Evolutionary conservation across 169 alveolate species (phyloP), one percentile per base, ranked within the genome.

Genomic region (Neospora caninum): DNA sequence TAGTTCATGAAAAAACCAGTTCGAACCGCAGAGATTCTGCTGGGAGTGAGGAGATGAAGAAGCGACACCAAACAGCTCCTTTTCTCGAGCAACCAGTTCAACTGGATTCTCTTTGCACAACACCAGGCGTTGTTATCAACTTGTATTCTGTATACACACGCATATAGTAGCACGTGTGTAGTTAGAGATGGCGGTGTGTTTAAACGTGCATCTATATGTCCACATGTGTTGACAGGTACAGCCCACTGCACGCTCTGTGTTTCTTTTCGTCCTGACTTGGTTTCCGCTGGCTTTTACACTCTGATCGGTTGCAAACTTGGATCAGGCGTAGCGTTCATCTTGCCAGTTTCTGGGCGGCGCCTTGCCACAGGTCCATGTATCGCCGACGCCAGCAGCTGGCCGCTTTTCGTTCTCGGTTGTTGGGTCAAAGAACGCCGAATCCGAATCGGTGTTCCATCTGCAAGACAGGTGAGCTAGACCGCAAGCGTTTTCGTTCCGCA

Each of bases 381-480:
- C 89, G 89, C n/a, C 13, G 89, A 82, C 89, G 89, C 43, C 89
- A 82, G 89, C 89, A 82, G 64, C 89, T 82, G 29, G 89, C 89
- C 36, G 89, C 89, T 9, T 82, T 82, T 41, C 89, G 89, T 25
- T 38, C 89, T 34, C 53, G 89, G 22, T 49, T 82, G 43, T 27
- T 82, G 25, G 89, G 89, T 10, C 89, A 82, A 36, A 7, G 89
- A 42, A 49, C 89, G n/a, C 89, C 89, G 53, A 82, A 18, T 36
- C 89, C 89, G 25, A 38, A 22, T 36, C 89, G 29, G 2, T 82
- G 89, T 49, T 82, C 89, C 38, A 82, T 82, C 0, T 82, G 89
- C 89, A 82, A 82, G 27, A 82, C 89, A 22, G 89, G 89, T 82
- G 82, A 69, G 49, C 10, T 38, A 7, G 22, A 13, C 13, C 86